A percentile compares a stretch with the other conserved stretches of the same genome.
phyloP scores from a whole-genome alignment of 371 early-diverging fungal genomes.

The Apophysomyces elegans region DNA sequence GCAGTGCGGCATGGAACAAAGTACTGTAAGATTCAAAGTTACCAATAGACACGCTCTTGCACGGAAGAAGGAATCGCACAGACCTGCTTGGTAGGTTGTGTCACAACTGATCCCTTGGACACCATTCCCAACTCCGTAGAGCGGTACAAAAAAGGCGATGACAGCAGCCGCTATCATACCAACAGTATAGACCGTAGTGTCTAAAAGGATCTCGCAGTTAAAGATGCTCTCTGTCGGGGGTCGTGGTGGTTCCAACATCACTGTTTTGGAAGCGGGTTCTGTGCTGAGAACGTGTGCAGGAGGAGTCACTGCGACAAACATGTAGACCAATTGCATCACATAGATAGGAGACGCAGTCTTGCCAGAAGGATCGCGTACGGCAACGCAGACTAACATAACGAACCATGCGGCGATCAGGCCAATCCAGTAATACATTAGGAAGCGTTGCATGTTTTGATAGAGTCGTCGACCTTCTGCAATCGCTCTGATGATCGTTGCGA shows the following conservation, averaged over 20 bases:
- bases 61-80: conserved; percentile 68
- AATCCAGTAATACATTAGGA: conserved; percentile 82
- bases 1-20: conserved; percentile 72
- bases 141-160: conserved; percentile 61
- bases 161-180: conserved; percentile 20
- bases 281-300: conserved; percentile 80
- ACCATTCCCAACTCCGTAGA: conserved; percentile 59
- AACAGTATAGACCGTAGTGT: conserved; percentile 31
- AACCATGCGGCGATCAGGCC: conserved; percentile 50
- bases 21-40: conserved; percentile 56
- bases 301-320: conserved; percentile 57
- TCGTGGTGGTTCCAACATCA: conserved; percentile 87
- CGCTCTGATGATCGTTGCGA: conserved; percentile 84
- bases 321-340: conserved; percentile 38
- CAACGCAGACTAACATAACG: conserved; percentile 69
- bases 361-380: conserved; percentile 77
- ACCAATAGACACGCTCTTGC: conserved; percentile 71
- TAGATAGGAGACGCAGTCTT: conserved; percentile 66
- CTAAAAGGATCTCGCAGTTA: conserved; percentile 44
- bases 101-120: conserved; percentile 70
- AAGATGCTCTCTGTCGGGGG: conserved; percentile 71
- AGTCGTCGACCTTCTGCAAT: conserved; percentile 86
- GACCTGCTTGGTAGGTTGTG: conserved; percentile 41
- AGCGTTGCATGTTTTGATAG: conserved; percentile 93
- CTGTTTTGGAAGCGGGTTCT: conserved; percentile 77